phyloP scores from a whole-genome alignment of 2,329 filamentous ascomycete species.

The Lachnellula hyalina region DNA sequence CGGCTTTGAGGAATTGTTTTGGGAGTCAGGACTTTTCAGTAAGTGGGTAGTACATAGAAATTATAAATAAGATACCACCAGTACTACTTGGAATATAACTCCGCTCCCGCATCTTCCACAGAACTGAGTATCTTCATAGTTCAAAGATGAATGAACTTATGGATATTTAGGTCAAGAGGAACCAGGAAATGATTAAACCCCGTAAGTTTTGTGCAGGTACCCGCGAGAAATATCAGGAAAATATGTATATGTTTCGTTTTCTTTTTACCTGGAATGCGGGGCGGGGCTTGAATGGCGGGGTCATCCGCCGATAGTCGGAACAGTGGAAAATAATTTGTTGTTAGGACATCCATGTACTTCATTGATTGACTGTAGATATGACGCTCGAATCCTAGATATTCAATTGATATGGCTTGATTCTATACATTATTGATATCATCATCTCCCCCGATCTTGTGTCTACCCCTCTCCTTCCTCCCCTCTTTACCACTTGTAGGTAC shows the following conservation, averaged over 20 bases:
- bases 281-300: background rate
- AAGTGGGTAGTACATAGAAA: too few species aligned
- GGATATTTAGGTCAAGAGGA: too few species aligned
- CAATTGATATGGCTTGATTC: conserved; percentile 1
- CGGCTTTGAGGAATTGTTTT: background rate
- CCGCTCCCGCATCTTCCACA: too few species aligned
- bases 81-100: too few species aligned
- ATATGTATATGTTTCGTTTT: background rate
- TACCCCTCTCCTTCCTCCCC: background rate
- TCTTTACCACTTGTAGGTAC: background rate
- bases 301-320: background rate
- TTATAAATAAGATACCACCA: too few species aligned
- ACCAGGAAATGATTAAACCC: too few species aligned
- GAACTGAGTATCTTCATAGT: too few species aligned
- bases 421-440: background rate
- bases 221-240: background rate
- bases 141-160: too few species aligned
- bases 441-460: background rate
- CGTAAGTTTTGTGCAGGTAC: too few species aligned
- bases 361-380: background rate
- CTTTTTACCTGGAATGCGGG: background rate
- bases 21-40: background rate
- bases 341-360: background rate
- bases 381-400: background rate
- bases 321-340: background rate